Percentiles rank a stretch among this genome's conserved stretches.
Conservation (phyloP, 805 yeast species). For the Metschnikowia chrysomelidarum region DNA sequence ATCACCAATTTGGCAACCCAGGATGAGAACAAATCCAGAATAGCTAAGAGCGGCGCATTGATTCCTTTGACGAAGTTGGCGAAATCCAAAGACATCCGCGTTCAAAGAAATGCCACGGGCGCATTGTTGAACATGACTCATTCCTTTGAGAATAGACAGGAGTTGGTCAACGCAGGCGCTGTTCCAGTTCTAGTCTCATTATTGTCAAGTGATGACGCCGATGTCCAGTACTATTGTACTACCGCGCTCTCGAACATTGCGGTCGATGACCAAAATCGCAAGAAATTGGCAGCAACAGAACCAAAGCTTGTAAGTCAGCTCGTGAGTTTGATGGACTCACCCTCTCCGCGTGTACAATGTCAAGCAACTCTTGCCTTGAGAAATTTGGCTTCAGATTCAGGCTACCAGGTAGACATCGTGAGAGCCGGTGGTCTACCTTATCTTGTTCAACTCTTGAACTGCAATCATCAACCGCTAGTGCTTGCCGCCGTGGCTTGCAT, state of each 20-base stretch:
- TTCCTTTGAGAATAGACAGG: constrained; percentile 93
- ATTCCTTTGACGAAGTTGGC: constrained; percentile 94
- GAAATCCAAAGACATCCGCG: constrained; percentile 89
- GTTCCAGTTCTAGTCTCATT: constrained; percentile 92
- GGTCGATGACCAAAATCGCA: constrained; percentile 89
- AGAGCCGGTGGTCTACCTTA: constrained; percentile 95
- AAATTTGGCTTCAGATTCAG: constrained; percentile 93
- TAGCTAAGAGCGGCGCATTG: constrained; percentile 94
- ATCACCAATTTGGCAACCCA: constrained; percentile 97
- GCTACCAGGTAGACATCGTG: constrained; percentile 93
- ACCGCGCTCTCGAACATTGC: constrained; percentile 97
- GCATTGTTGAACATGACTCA: constrained; percentile 98
- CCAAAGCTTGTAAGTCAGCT: constrained; percentile 87
- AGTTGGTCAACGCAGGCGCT: constrained; percentile 95
- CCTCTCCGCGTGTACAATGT: constrained; percentile 93
- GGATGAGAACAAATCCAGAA: constrained; percentile 93
- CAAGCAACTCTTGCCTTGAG: constrained; percentile 96
- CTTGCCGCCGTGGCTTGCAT: constrained; percentile 98
- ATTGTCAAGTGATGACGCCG: constrained; percentile 84
- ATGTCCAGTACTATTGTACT: constrained; percentile 97
- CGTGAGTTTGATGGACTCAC: constrained; percentile 88
- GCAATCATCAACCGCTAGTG: constrained; percentile 86
- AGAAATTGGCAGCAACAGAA: constrained; percentile 84
- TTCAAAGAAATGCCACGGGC: constrained; percentile 98
- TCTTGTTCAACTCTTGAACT: constrained; percentile 82